A percentile compares a stretch with the other conserved stretches of the same genome.
Evolutionary conservation across 2,329 filamentous ascomycete genomes (phyloP).

Genomic region (Fonsecaea pedrosoi): DNA sequence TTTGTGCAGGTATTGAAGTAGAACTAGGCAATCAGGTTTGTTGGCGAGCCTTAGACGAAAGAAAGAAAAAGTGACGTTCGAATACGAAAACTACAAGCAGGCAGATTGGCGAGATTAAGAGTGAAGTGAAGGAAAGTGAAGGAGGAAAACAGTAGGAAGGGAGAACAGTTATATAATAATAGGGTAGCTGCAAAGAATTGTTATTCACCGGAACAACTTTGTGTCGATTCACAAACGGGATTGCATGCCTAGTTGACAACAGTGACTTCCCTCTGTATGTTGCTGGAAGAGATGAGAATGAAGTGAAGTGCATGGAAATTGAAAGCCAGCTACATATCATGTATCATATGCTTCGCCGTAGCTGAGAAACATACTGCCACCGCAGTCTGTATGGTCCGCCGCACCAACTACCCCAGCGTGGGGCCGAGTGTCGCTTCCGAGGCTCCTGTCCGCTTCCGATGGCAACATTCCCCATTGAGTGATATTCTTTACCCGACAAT

Average conservation of each 20-base stretch:
- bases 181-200: neutral
- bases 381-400: neutral
- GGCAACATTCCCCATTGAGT: constrained; percentile 14
- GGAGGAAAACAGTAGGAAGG: neutral
- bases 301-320: neutral
- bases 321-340: neutral
- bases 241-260: neutral
- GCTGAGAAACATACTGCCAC: neutral
- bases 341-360: neutral
- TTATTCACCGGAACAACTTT: neutral
- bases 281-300: neutral
- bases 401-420: neutral
- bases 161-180: neutral
- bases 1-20: neutral
- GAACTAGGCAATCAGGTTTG: neutral
- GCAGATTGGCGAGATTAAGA: neutral
- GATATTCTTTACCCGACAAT: constrained; percentile 24
- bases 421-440: constrained; percentile 15
- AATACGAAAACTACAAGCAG: neutral
- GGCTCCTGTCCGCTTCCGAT: constrained; percentile 25
- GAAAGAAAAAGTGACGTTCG: neutral
- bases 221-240: neutral
- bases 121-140: neutral
- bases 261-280: neutral
- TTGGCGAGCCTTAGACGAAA: neutral